These are phyloP conservation scores for Citrus inodora DNA, from an alignment of 345 rosid species.

Conservation along the genomic window DNA sequence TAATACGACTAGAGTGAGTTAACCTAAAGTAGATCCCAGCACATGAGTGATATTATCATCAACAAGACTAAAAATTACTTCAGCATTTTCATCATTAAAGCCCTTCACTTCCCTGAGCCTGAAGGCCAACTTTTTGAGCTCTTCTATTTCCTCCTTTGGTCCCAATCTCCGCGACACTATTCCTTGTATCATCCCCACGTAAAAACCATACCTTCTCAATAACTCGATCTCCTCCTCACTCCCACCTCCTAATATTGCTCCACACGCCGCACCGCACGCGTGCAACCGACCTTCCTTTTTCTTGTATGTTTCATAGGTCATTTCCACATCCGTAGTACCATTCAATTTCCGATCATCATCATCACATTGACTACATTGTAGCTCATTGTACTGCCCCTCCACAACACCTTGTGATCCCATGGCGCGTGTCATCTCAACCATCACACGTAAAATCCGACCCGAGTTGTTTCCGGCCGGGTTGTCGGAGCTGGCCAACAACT, in stretches of 20 bases:
- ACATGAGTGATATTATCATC: neutral
- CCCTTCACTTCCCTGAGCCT: constrained; percentile 22
- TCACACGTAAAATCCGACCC: constrained; percentile 36
- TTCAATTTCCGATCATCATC: neutral
- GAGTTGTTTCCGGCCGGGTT: constrained; percentile 21
- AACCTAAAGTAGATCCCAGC: too few relatives aligned
- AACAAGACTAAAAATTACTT: constrained; percentile 22
- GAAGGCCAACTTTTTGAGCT: constrained; percentile 25
- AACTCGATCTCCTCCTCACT: constrained; percentile 47
- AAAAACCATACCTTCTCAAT: constrained; percentile 43
- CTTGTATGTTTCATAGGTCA: constrained; percentile 18
- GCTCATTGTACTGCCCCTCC: constrained; percentile 33
- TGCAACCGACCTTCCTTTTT: constrained; percentile 47
- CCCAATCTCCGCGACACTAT: neutral
- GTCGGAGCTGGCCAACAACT: constrained; percentile 30
- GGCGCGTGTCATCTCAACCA: constrained; percentile 45
- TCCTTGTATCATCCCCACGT: constrained; percentile 46
- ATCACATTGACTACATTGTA: neutral
- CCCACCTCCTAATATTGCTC: constrained; percentile 68
- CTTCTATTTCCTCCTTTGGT: constrained; percentile 7
- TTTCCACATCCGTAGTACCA: neutral
- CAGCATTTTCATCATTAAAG: constrained; percentile 28
- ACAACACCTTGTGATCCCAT: constrained; percentile 46
- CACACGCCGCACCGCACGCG: constrained; percentile 55
- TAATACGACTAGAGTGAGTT: too few relatives aligned